phyloP scores from a whole-genome alignment of 1,284 basidiomycete genomes.

The Neotropicomus parvogracilis region DNA sequence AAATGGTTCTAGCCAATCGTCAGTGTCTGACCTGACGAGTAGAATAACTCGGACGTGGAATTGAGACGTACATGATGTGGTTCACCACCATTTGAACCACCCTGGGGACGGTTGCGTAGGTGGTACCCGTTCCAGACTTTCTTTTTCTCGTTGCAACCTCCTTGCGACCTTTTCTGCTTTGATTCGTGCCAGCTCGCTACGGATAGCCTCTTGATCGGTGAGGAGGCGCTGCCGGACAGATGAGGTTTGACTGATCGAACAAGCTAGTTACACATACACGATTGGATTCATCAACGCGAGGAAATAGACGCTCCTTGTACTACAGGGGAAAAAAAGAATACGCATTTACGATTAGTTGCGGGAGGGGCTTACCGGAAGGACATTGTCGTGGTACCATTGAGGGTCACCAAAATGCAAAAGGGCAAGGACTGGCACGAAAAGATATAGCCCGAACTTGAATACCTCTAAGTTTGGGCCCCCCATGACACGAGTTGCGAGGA shows the following conservation, averaged over 20 bases:
- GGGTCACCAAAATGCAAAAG: conserved; percentile 89
- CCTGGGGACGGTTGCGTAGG: conserved; percentile 20
- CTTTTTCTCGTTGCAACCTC: conserved; percentile 39
- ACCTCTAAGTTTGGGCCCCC: conserved; percentile 81
- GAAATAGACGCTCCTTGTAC: conserved; percentile 74
- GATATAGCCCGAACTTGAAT: conserved; percentile 86
- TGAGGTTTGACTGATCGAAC: conserved; percentile 6
- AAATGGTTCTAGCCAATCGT: not conserved
- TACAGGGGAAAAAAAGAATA: conserved; percentile 27
- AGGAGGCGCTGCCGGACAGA: conserved; percentile 51
- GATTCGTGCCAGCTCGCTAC: conserved; percentile 66
- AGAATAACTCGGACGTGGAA: too few relatives aligned
- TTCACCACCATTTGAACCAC: conserved; percentile 32
- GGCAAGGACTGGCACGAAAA: conserved; percentile 82
- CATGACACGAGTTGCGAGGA: conserved; percentile 53
- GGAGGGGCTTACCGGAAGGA: conserved; percentile 64
- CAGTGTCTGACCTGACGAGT: not conserved
- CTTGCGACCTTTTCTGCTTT: conserved; percentile 58
- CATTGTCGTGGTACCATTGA: conserved; percentile 79
- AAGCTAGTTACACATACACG: conserved; percentile 39
- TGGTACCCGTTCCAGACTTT: conserved; percentile 28
- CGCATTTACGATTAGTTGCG: not conserved
- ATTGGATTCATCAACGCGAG: conserved; percentile 52
- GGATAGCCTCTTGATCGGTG: conserved; percentile 57
- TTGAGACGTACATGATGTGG: too few relatives aligned